Conservation (phyloP, 352 stramenopile species). For the Discostella stelligera region DNA sequence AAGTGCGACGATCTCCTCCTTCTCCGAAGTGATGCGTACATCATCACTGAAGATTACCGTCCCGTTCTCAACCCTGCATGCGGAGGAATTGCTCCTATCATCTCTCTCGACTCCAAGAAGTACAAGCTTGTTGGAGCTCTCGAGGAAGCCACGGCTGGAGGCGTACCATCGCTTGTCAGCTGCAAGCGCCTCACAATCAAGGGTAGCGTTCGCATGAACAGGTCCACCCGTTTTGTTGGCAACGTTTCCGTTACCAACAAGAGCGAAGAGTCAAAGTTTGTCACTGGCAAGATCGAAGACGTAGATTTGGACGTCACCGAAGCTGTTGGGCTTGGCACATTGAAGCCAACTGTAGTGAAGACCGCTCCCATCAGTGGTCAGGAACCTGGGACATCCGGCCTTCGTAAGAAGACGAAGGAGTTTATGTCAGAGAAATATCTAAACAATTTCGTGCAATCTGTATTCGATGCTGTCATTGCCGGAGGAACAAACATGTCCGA, state of each 20-base stretch:
- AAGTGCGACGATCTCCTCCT: constrained; percentile 98
- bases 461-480: constrained; percentile 92
- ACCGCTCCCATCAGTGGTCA: constrained; percentile 84
- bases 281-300: constrained; percentile 92
- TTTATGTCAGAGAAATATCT: constrained; percentile 98
- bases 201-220: constrained; percentile 91
- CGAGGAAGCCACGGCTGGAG: constrained; percentile 89
- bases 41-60: constrained; percentile 93
- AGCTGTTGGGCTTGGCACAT: constrained; percentile 87
- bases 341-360: constrained; percentile 73
- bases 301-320: constrained; percentile 93
- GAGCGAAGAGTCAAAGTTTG: constrained; percentile 92
- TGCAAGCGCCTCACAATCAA: constrained; percentile 94
- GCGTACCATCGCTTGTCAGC: constrained; percentile 93
- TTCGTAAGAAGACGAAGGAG: constrained; percentile 98
- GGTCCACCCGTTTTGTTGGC: constrained; percentile 89
- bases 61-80: constrained; percentile 91
- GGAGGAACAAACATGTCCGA: constrained; percentile 91
- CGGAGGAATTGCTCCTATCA: constrained; percentile 91
- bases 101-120: constrained; percentile 94
- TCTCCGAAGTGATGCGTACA: constrained; percentile 96
- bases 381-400: constrained; percentile 95
- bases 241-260: constrained; percentile 93
- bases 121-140: constrained; percentile 98
- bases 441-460: constrained; percentile 97